phyloP scores from a whole-genome alignment of 169 alveolate species.

The Plasmodium vivax region DNA sequence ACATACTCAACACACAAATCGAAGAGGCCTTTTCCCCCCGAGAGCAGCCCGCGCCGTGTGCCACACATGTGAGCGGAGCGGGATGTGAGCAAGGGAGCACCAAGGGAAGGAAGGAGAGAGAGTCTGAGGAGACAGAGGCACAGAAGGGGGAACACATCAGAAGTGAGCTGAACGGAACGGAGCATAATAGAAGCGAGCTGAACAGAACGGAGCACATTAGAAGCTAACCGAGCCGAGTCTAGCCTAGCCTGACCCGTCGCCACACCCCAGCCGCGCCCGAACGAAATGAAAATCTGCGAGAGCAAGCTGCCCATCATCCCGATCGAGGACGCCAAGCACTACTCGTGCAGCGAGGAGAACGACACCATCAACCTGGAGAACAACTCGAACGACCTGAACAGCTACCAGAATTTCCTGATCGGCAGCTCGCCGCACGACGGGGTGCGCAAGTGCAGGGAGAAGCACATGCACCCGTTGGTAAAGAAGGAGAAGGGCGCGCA shows the following conservation, averaged over 20 bases:
- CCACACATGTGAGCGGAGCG: neutral
- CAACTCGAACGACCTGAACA: conserved; percentile 47
- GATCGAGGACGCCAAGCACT: conserved; percentile 44
- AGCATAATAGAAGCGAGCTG: neutral
- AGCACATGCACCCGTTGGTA: conserved; percentile 20
- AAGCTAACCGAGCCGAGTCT: neutral
- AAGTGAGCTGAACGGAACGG: neutral
- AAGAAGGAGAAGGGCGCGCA: conserved; percentile 13
- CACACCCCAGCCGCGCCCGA: neutral
- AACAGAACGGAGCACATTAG: neutral
- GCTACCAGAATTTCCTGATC: conserved; percentile 47
- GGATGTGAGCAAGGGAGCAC: conserved; percentile 3
- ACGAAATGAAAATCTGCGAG: conserved; percentile 35
- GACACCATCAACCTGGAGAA: conserved; percentile 66
- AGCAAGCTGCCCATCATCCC: conserved; percentile 43
- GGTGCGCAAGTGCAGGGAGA: neutral
- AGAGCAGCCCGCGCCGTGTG: neutral
- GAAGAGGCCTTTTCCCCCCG: neutral
- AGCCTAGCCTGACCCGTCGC: neutral
- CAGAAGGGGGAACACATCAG: neutral
- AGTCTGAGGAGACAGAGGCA: neutral
- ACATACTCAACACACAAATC: neutral
- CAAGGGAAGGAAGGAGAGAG: neutral
- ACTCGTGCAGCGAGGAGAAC: conserved; percentile 59
- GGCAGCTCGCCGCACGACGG: conserved; percentile 13